These are phyloP conservation scores for Ascochyta rabiei DNA, from an alignment of 2,329 filamentous ascomycete species.

Conservation along the genomic window DNA sequence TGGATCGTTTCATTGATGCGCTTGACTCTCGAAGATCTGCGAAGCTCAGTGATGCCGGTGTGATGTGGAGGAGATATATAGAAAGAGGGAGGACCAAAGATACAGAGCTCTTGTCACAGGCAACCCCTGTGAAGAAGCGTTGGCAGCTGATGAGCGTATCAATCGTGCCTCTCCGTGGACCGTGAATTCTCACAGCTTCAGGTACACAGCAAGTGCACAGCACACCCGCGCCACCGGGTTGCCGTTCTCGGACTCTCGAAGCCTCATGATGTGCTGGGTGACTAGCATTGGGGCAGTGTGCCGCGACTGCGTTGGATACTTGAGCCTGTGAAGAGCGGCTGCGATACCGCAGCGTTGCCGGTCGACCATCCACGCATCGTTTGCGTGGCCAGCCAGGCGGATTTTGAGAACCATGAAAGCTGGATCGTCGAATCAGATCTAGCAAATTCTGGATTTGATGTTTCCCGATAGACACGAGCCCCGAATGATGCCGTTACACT, in stretches of 20 bases:
- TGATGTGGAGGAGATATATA: neutral
- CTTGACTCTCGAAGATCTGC: neutral
- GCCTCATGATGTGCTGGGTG: constrained; percentile 10
- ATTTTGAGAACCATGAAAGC: neutral
- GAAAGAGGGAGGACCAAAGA: neutral
- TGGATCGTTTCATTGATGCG: constrained; percentile 21
- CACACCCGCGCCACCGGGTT: neutral
- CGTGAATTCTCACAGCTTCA: constrained; percentile 13
- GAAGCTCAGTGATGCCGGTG: neutral
- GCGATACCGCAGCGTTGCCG: constrained; percentile 7
- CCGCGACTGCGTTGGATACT: constrained; percentile 17
- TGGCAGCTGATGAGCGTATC: neutral
- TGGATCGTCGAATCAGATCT: neutral
- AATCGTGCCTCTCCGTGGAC: neutral
- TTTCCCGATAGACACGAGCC: neutral
- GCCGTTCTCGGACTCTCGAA: neutral
- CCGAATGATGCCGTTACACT: neutral
- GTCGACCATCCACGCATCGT: constrained; percentile 7
- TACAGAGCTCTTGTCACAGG: constrained; percentile 2
- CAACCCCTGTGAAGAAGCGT: constrained; percentile 17
- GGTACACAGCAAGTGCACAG: constrained; percentile 14
- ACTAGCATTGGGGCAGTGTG: constrained; percentile 45
- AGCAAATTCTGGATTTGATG: neutral
- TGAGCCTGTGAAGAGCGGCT: constrained; percentile 8
- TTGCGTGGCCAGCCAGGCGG: neutral